Evolutionary conservation across 768 basidiomycete species (phyloP), one percentile per base, ranked within the genome.

Genomic region (Thelephora ganbajun): DNA sequence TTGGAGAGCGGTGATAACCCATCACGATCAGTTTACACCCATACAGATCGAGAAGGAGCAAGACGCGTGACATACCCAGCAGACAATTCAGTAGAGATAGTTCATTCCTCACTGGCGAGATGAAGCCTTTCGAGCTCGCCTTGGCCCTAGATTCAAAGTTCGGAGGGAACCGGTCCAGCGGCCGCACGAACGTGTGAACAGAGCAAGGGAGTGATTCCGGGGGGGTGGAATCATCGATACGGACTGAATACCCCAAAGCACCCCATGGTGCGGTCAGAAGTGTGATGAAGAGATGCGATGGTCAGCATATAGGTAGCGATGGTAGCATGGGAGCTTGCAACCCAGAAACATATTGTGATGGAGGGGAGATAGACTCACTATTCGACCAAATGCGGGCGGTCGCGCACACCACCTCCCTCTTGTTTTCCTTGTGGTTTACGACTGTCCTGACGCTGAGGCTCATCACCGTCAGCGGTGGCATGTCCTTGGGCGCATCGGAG

Each of bases 401-500:
- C 2, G 77, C 76, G 54, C 89, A 93, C 3, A 98, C 83, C 35
- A 99, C 66, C 63, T 99, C 96, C n/a, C 86, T 79, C 56, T 83
- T 90, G 63, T 96, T 98, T 57, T 87, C 85, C 35, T 79, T 76
- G 61, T 97, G 90, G 58, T 99, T 98, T 35, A 98, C 81, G 46
- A 98, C 82, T 0, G 91, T 92, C 16, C 93, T 79, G 33, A 90
- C 62, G 47, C 87, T 82, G 19, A 99, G 66, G 55, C 87, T 92
- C 77, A 91, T 84, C 33, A 97, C 73, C 0, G 88, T 98, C 48
- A 99, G 61, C 0, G 93, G 89, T 2, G 96, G 96, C 14, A 74
- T 71, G 11, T 91, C 92, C 59, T 76, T 82, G 0, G 85, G 82
- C 1, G 81, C 82, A 19, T 66, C 61, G 0, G 67, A 55, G 56